A percentile compares a stretch with the other conserved stretches of the same genome.
These are phyloP conservation scores for Fusarium humuli DNA, from an alignment of 2,329 filamentous ascomycete species.

Conservation along the genomic window DNA sequence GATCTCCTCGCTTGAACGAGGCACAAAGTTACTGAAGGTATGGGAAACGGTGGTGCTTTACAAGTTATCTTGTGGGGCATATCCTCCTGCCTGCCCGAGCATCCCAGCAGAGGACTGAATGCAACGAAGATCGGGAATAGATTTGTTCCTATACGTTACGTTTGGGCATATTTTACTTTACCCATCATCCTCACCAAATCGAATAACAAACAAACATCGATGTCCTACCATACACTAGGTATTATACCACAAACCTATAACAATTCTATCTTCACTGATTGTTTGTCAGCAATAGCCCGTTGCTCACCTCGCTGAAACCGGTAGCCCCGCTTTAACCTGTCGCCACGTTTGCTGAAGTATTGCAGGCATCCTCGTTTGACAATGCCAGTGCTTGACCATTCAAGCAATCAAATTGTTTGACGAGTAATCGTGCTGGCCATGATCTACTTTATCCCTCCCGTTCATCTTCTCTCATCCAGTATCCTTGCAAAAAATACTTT, in stretches of 20 bases:
- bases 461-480: not conserved
- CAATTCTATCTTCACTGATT: not conserved
- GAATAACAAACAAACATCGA: not conserved
- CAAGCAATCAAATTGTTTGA: not conserved
- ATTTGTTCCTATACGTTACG: not conserved
- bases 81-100: no score
- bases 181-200: not conserved
- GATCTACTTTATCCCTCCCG: not conserved
- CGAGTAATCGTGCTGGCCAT: not conserved
- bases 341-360: not conserved
- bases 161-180: not conserved
- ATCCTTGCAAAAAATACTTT: not conserved
- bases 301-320: not conserved
- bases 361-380: not conserved
- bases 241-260: not conserved
- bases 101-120: not conserved
- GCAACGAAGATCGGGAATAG: not conserved
- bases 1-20: no score
- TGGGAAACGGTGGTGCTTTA: no score
- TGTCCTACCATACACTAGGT: not conserved
- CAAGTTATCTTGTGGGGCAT: no score
- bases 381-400: not conserved
- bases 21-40: no score
- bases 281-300: not conserved
- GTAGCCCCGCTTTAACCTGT: not conserved